phyloP scores from a whole-genome alignment of 2,329 filamentous ascomycete species.

The Leptographium flavum region DNA sequence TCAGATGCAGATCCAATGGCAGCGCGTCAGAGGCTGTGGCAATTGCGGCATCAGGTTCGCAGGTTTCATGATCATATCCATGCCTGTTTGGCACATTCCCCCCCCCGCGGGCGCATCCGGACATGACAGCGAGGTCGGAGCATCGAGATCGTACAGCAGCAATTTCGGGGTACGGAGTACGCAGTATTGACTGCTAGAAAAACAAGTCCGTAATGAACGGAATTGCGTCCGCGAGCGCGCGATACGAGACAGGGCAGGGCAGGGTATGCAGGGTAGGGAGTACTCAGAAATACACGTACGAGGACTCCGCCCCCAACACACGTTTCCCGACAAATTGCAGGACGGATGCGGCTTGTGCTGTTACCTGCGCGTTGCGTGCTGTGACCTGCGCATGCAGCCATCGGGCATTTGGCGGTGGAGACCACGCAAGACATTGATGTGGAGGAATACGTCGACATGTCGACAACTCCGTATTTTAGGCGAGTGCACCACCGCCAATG shows the following conservation, averaged over 20 bases:
- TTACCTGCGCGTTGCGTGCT: constrained; percentile 1
- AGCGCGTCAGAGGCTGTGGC: background rate
- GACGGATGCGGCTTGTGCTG: background rate
- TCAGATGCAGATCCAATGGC: background rate
- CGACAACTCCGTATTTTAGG: no score
- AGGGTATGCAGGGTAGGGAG: no score
- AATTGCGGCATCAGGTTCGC: background rate
- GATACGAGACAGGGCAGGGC: no score
- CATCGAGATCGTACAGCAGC: no score
- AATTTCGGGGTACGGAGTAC: no score
- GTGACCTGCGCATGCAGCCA: background rate
- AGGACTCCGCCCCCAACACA: background rate
- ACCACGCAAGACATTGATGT: background rate
- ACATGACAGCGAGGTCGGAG: no score
- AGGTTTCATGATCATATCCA: background rate
- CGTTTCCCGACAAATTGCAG: background rate
- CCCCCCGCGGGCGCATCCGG: no score
- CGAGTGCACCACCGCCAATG: no score
- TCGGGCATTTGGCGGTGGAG: background rate
- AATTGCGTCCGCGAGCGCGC: no score
- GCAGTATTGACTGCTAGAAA: no score
- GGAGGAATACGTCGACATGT: background rate
- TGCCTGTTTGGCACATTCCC: background rate
- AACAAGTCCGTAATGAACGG: no score
- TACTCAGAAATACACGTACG: no score